Evolutionary conservation across 208 protist species (phyloP).

Genomic region (Strigomonas culicis): DNA sequence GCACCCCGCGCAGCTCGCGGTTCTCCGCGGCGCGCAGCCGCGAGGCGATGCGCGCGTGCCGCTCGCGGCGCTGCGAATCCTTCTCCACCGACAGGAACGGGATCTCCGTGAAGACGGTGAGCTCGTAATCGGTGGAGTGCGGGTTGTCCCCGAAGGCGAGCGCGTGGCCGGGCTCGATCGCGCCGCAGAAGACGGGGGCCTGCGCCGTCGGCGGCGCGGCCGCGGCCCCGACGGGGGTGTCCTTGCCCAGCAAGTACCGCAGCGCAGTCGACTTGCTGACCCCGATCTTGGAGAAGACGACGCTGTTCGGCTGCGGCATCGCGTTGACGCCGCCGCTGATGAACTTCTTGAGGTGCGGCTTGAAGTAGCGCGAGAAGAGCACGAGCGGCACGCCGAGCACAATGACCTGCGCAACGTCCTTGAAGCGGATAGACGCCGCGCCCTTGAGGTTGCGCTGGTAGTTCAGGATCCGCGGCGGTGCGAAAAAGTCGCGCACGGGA

Average conservation of each 20-base stretch:
- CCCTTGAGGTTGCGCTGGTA: constrained; percentile 10
- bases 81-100: constrained; percentile 77
- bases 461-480: constrained; percentile 16
- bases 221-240: constrained; percentile 13
- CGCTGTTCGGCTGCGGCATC: constrained; percentile 88
- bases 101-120: constrained; percentile 71
- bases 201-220: constrained; percentile 3
- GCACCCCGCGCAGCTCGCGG: constrained; percentile 12
- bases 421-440: constrained; percentile 2
- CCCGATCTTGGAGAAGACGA: constrained; percentile 82
- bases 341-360: constrained; percentile 28
- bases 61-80: constrained; percentile 46
- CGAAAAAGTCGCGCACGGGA: constrained; percentile 14
- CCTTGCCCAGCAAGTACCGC: constrained; percentile 68
- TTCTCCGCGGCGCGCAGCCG: constrained; percentile 29
- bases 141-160: constrained; percentile 84
- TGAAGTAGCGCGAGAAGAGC: constrained; percentile 72
- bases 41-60: constrained; percentile 58
- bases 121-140: constrained; percentile 74
- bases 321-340: constrained; percentile 52
- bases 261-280: constrained; percentile 84
- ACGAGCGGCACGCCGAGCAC: constrained; percentile 68
- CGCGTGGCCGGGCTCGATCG: constrained; percentile 28
- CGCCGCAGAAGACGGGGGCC: constrained; percentile 22
- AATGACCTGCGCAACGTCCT: constrained; percentile 74